Percentiles rank a stretch among this genome's conserved stretches.
Conservation (phyloP, 352 stramenopile genomes). For the Peronosclerospora sorghi region DNA sequence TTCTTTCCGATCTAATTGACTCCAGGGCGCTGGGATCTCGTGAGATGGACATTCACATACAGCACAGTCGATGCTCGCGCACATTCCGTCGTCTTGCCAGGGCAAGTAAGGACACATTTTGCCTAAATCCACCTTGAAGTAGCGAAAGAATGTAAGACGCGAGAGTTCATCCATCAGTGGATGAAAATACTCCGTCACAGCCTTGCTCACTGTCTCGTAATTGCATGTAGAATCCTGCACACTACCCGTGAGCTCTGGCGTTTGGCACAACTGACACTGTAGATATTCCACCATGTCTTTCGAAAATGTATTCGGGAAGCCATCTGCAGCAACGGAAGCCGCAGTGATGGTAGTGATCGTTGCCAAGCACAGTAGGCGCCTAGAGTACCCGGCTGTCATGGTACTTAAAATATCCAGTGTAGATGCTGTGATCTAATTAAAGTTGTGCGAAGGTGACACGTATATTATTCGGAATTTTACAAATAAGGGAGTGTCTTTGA, state of each 20-base stretch:
- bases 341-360: background rate
- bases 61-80: constrained; percentile 79
- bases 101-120: constrained; percentile 72
- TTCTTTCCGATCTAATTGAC: constrained; percentile 42
- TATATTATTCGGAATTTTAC: constrained; percentile 18
- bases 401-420: no score
- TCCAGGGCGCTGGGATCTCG: constrained; percentile 80
- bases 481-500: no score
- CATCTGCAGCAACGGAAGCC: background rate
- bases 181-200: constrained; percentile 72
- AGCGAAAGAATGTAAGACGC: constrained; percentile 85
- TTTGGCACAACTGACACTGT: constrained; percentile 75
- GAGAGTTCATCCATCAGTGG: constrained; percentile 70
- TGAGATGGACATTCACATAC: constrained; percentile 83
- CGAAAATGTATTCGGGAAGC: constrained; percentile 18
- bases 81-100: constrained; percentile 88
- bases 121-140: constrained; percentile 88
- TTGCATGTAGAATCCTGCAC: constrained; percentile 78
- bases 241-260: constrained; percentile 65
- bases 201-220: constrained; percentile 79
- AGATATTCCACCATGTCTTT: constrained; percentile 69
- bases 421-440: background rate
- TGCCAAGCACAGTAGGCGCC: no score
- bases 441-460: constrained; percentile 9
- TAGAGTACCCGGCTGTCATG: no score